Percentiles rank a stretch among this genome's conserved stretches.
Conservation (phyloP, 352 stramenopile genomes). For the Globisporangium alternatum region DNA sequence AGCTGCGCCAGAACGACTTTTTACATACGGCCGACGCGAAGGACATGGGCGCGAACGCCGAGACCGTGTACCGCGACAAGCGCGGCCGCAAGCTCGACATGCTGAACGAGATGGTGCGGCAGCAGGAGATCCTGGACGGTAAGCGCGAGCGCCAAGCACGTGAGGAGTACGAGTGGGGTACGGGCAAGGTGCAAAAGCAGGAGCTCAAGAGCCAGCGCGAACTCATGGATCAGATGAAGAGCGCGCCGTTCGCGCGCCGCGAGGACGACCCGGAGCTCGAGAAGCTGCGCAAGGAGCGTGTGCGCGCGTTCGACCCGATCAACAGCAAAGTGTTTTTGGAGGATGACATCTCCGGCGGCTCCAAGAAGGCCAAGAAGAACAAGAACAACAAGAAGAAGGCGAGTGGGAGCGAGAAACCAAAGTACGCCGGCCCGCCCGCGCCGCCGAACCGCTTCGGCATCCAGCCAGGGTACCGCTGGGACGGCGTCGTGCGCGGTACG, state of each 20-base stretch:
- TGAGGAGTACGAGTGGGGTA: constrained; percentile 85
- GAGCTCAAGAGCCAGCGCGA: constrained; percentile 56
- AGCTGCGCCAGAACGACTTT: constrained; percentile 50
- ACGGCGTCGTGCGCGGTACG: constrained; percentile 96
- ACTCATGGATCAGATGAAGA: constrained; percentile 63
- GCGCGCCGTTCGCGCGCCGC: constrained; percentile 57
- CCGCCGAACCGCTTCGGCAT: constrained; percentile 89
- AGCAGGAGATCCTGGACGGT: constrained; percentile 75
- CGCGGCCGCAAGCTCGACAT: constrained; percentile 83
- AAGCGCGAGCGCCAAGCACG: constrained; percentile 73
- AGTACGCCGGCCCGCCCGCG: constrained; percentile 69
- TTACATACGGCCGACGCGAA: constrained; percentile 42
- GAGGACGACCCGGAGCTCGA: constrained; percentile 76
- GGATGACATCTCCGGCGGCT: constrained; percentile 32
- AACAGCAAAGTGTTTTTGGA: constrained; percentile 77
- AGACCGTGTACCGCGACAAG: constrained; percentile 85
- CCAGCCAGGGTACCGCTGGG: constrained; percentile 96
- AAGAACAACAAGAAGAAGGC: constrained; percentile 44
- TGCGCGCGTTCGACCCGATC: constrained; percentile 75
- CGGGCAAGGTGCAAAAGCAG: constrained; percentile 76
- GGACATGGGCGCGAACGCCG: constrained; percentile 71
- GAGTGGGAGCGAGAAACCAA: constrained; percentile 37
- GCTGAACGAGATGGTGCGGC: constrained; percentile 79
- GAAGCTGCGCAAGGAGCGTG: constrained; percentile 44
- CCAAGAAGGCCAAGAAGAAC: constrained; percentile 37